Percentiles rank a stretch among this genome's conserved stretches.
Conservation (phyloP, 1,284 basidiomycete genomes). For the Sporisorium graminicola region DNA sequence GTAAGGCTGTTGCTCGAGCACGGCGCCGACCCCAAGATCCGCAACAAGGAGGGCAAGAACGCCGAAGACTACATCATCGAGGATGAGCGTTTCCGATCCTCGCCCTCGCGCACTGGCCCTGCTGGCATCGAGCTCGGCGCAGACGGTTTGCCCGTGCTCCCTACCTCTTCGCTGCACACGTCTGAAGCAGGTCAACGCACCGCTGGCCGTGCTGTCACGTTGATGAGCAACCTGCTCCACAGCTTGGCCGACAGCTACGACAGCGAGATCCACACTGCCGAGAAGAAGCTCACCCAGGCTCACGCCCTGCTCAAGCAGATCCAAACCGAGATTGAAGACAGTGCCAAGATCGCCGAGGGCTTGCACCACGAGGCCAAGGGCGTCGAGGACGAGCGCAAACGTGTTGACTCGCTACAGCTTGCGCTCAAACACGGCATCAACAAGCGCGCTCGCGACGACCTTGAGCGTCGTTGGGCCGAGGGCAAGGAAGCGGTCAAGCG, state of each 20-base stretch:
- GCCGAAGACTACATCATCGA: constrained; percentile 99
- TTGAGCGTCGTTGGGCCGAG: constrained; percentile 56
- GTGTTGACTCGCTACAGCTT: constrained; percentile 77
- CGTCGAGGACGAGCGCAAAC: constrained; percentile 77
- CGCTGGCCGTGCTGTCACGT: constrained; percentile 79
- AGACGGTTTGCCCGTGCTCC: constrained; percentile 39
- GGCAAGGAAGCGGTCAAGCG: constrained; percentile 51
- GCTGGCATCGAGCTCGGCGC: constrained; percentile 49
- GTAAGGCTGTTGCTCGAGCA: constrained; percentile 96
- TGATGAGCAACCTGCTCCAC: constrained; percentile 88
- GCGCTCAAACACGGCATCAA: constrained; percentile 82
- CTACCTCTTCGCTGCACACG: constrained; percentile 76
- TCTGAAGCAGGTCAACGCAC: constrained; percentile 89
- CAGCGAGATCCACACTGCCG: constrained; percentile 89
- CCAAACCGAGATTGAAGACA: constrained; percentile 90
- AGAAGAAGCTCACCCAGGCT: constrained; percentile 90
- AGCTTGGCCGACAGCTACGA: constrained; percentile 93
- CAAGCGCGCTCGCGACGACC: constrained; percentile 76
- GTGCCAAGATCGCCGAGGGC: constrained; percentile 80
- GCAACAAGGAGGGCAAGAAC: constrained; percentile 94
- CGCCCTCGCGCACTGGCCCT: constrained; percentile 73
- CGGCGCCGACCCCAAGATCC: constrained; percentile 94
- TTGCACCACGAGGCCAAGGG: constrained; percentile 76
- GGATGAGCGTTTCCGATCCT: constrained; percentile 95
- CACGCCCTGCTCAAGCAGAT: constrained; percentile 88